Conservation (phyloP, 306 rosid genomes). For the Citrullus mucosospermus region DNA sequence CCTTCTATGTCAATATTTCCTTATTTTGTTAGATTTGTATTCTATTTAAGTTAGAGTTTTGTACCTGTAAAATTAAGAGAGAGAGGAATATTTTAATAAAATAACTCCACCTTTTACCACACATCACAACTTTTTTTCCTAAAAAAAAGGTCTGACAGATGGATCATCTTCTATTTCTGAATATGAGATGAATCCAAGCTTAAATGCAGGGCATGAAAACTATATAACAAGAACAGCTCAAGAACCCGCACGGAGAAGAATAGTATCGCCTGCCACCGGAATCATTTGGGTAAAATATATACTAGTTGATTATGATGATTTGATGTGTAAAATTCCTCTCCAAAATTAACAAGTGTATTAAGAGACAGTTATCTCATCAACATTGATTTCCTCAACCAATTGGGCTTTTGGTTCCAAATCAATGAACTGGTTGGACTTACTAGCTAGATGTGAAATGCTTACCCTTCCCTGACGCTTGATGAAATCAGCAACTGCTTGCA, state of each 20-base stretch:
- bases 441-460: constrained; percentile 87
- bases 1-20: no score
- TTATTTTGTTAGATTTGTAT: no score
- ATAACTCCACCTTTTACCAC: neutral
- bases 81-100: no score
- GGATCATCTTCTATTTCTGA: neutral
- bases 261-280: neutral
- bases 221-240: neutral
- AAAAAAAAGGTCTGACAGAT: neutral
- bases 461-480: constrained; percentile 83
- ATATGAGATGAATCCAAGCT: neutral
- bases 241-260: neutral
- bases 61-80: no score
- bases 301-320: neutral
- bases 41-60: no score
- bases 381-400: constrained; percentile 40
- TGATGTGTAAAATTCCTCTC: constrained; percentile 5
- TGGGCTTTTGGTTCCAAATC: constrained; percentile 83
- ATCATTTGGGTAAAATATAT: neutral
- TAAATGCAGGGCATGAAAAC: neutral
- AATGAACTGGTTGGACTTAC: constrained; percentile 96
- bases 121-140: neutral
- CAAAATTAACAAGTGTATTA: constrained; percentile 14
- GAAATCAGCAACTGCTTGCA: constrained; percentile 93
- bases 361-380: constrained; percentile 51